Base-by-base conservation (phyloP, 1,284 basidiomycete genomes). In the Anthracocystis panici-leucophaei region DNA sequence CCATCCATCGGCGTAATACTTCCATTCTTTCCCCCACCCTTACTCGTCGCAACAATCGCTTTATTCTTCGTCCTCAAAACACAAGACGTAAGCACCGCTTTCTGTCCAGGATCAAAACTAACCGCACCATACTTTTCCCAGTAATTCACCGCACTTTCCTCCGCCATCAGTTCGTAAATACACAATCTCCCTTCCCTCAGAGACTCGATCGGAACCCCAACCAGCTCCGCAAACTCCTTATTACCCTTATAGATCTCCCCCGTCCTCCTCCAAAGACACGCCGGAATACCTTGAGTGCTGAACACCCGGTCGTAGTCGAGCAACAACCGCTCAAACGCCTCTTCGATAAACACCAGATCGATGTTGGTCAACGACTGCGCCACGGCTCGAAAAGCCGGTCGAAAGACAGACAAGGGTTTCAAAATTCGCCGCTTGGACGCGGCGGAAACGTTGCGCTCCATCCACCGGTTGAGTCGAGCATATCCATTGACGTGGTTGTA, bases 211-310 rank as follows among this genome's bases (percentile, higher is more conserved):
- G 93, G 91, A 2, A 94, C 89, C 2, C 93, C 92, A 7, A 95
- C 91, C 2, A 96, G 87, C 79, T 94, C 92, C 4, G 93, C 91
- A 86, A 96, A 96, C 86, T 97, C 95, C 67, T 93, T 90, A 84
- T 99, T 99, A 91, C 96, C 87, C 95, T 98, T 88, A 60, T 98
- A 97, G 67, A 99, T 98, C 87, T 99, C 95, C 27, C 97, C 97
- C 1, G 96, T 98, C 51, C 96, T 88, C 31, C 95, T 89, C 97
- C 96, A 99, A 7, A 99, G 89, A 79, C 96, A 99, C 0, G 94
- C 94, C 0, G 97, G 97, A 10, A 98, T 94, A 46, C 94, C 95
- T 91, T 82, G 80, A 18, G 83, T 84, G 42, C 66, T 71, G 85
- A 98, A 95, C 0, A 96, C 93, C 40, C 95, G 91, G 83, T 98